These are phyloP conservation scores for Neckera pumila DNA, from an alignment of 225 moss, liverwort and hornwort genomes.

Conservation along the genomic window DNA sequence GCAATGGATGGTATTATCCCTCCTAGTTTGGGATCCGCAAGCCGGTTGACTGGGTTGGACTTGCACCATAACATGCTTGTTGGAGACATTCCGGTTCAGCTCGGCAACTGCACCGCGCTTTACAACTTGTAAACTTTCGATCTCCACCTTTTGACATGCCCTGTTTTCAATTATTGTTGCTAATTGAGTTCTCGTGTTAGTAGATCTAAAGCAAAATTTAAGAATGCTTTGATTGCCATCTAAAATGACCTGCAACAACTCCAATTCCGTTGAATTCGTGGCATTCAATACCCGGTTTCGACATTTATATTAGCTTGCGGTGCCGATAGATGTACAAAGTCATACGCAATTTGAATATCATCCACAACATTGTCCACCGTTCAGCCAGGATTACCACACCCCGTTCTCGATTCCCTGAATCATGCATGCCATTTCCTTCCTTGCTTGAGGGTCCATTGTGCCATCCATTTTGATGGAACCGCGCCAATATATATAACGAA, in stretches of 20 bases:
- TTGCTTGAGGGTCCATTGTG: background rate
- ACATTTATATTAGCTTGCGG: background rate
- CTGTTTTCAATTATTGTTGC: background rate
- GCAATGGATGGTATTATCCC: constrained; percentile 51
- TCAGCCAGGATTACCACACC: too few relatives aligned
- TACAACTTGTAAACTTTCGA: constrained; percentile 38
- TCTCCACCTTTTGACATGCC: background rate
- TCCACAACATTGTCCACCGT: background rate
- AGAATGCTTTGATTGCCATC: background rate
- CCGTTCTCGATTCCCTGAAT: background rate
- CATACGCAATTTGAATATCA: background rate
- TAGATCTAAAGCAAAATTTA: background rate
- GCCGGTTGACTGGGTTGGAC: constrained; percentile 32
- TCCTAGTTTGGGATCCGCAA: constrained; percentile 41
- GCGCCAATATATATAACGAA: background rate
- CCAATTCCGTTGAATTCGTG: background rate
- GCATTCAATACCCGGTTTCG: background rate
- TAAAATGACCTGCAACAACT: background rate
- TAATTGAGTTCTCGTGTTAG: background rate
- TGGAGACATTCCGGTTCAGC: constrained; percentile 52
- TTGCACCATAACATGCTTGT: constrained; percentile 55
- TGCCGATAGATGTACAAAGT: background rate
- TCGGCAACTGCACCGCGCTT: constrained; percentile 75
- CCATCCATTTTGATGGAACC: background rate
- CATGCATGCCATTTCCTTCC: background rate